Percentiles rank a stretch among this genome's conserved stretches.
These are phyloP conservation scores for Anthostomella pinea DNA, from an alignment of 2,329 filamentous ascomycete species.

Conservation along the genomic window DNA sequence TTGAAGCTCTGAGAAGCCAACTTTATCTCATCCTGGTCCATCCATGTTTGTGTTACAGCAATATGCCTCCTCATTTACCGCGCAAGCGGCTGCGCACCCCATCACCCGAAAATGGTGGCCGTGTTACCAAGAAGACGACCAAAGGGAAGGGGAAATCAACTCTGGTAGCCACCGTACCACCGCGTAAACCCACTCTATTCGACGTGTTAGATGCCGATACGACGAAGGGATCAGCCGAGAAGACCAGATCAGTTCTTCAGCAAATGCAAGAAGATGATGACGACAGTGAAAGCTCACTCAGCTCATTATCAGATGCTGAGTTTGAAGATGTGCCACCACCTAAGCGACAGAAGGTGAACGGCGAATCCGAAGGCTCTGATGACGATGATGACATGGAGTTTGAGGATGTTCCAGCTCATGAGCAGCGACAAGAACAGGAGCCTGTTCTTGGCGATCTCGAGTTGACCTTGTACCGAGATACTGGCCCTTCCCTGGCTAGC, in stretches of 20 bases:
- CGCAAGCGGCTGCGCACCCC: conserved; percentile 63
- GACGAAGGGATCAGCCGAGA: conserved; percentile 42
- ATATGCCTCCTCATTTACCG: conserved; percentile 66
- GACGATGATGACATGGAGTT: conserved; percentile 57
- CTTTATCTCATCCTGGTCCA: conserved; percentile 1
- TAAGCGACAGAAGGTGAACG: conserved; percentile 39
- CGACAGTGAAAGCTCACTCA: conserved; percentile 45
- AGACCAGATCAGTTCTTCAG: conserved; percentile 41
- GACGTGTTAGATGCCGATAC: conserved; percentile 56
- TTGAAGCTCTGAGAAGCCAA: neutral
- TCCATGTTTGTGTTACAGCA: conserved; percentile 14
- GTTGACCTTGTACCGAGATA: conserved; percentile 63
- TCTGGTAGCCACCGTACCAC: conserved; percentile 25
- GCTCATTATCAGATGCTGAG: conserved; percentile 55
- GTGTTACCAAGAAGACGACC: conserved; percentile 28
- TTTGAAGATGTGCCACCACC: conserved; percentile 49
- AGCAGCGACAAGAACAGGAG: conserved; percentile 40
- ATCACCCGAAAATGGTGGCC: conserved; percentile 32
- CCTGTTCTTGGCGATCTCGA: conserved; percentile 67
- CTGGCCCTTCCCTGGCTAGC: conserved; percentile 60
- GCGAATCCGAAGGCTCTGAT: conserved; percentile 33
- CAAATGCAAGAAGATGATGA: conserved; percentile 44
- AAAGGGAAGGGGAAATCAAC: conserved; percentile 26
- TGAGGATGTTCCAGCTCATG: conserved; percentile 50
- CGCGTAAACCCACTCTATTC: conserved; percentile 57